Conservation (phyloP, 2,329 filamentous ascomycete genomes). For the Periglandula ipomoeae region DNA sequence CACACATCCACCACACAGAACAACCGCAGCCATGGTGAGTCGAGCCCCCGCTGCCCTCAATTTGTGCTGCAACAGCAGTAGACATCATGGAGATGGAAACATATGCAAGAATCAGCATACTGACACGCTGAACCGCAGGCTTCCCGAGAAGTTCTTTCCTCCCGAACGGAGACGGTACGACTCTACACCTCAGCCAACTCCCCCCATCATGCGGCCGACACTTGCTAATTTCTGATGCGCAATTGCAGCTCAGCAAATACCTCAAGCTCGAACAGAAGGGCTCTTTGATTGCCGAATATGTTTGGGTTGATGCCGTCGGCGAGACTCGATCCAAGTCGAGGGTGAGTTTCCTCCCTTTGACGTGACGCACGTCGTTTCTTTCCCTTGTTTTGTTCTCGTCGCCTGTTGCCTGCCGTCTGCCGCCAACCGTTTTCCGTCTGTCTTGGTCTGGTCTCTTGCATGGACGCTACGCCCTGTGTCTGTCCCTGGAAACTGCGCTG, state of each 20-base stretch:
- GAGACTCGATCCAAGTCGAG: slow-evolving; percentile 90
- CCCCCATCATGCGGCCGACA: not conserved
- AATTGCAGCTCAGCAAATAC: slow-evolving; percentile 76
- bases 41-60: not conserved
- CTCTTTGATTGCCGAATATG: slow-evolving; percentile 84
- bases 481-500: no score
- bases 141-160: slow-evolving; percentile 18
- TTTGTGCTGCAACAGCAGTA: not conserved
- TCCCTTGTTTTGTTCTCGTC: slow-evolving; percentile 1
- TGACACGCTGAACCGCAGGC: slow-evolving; percentile 12
- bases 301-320: slow-evolving; percentile 85
- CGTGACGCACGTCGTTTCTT: not conserved
- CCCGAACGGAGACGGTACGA: slow-evolving; percentile 26
- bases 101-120: no score
- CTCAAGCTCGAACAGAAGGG: slow-evolving; percentile 84
- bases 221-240: slow-evolving; percentile 15
- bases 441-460: no score
- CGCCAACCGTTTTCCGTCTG: not conserved
- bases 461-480: no score
- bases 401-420: not conserved
- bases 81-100: no score
- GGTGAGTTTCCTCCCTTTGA: slow-evolving; percentile 56
- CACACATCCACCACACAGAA: not conserved
- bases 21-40: slow-evolving; percentile 16
- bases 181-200: not conserved